phyloP scores from a whole-genome alignment of 805 yeast genomes.

The Zygoascus bituminiphila region DNA sequence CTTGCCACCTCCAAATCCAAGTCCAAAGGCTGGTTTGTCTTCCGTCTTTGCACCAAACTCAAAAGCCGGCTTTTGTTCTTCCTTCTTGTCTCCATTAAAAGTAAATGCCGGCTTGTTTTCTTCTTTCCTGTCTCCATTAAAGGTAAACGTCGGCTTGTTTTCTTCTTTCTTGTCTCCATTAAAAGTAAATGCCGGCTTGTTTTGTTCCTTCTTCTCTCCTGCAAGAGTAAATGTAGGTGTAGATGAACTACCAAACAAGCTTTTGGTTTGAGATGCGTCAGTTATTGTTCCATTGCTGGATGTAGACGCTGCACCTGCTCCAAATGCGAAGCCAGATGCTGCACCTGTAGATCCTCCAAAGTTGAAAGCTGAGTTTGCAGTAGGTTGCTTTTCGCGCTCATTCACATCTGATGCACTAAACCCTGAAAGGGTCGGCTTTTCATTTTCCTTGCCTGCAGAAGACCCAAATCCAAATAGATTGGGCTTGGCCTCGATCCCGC shows the following conservation, averaged over 20 bases:
- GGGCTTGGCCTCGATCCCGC: not conserved
- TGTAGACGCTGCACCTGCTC: not conserved
- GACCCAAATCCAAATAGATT: not conserved
- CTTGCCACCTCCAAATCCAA: not conserved
- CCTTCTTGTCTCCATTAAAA: not conserved
- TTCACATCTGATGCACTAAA: not conserved
- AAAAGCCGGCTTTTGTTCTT: not conserved
- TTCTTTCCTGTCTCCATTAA: not conserved
- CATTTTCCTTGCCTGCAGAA: not conserved
- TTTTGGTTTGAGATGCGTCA: not conserved
- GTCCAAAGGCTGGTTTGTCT: not conserved
- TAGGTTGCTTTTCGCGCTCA: not conserved
- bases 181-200: slow-evolving; percentile 3
- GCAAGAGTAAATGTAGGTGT: not conserved
- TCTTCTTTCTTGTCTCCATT: not conserved
- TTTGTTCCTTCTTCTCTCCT: not conserved
- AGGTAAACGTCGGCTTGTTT: not conserved
- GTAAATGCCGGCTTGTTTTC: not conserved
- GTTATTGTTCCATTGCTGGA: no score
- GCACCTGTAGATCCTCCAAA: not conserved
- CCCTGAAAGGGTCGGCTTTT: not conserved
- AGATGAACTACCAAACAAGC: not conserved
- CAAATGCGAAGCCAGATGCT: not conserved
- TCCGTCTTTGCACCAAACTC: not conserved
- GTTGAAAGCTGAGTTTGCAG: not conserved